These are phyloP conservation scores for Papilionanthe hybrid DNA, from an alignment of 116 monocot species.

Conservation along the genomic window DNA sequence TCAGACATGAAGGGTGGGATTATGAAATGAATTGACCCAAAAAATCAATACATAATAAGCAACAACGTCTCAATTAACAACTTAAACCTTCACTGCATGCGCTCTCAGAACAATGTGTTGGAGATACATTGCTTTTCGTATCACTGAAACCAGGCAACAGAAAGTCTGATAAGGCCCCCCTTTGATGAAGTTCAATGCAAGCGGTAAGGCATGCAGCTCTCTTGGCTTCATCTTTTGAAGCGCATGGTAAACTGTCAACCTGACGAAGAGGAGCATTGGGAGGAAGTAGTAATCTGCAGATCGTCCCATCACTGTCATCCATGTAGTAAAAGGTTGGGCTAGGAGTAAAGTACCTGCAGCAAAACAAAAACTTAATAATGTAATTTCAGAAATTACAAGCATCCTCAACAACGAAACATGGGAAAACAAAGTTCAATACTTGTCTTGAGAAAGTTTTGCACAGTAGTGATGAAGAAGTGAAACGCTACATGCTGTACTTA, in stretches of 20 bases:
- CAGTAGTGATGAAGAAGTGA: constrained; percentile 85
- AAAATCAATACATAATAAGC: not conserved
- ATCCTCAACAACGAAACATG: not conserved
- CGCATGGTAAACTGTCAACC: constrained; percentile 55
- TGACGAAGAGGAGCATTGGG: constrained; percentile 82
- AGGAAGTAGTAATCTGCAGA: constrained; percentile 81
- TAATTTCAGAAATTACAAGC: not conserved
- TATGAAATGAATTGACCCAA: not conserved
- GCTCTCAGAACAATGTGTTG: constrained; percentile 8
- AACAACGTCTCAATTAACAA: constrained; percentile 6
- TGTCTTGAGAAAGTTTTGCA: constrained; percentile 71
- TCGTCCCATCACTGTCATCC: constrained; percentile 49
- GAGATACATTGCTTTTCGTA: constrained; percentile 25
- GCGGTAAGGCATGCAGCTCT: constrained; percentile 76
- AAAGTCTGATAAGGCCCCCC: constrained; percentile 71
- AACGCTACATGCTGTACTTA: constrained; percentile 83
- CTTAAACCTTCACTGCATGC: constrained; percentile 35
- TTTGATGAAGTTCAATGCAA: constrained; percentile 62
- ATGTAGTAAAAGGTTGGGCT: constrained; percentile 59
- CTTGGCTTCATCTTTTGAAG: constrained; percentile 88
- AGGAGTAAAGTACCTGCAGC: constrained; percentile 69
- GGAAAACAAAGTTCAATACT: constrained; percentile 28
- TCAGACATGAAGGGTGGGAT: not conserved
- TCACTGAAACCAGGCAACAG: constrained; percentile 58
- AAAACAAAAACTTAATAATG: not conserved